Evolutionary conservation across 2,329 filamentous ascomycete species (phyloP).

Genomic region (Talaromyces pinophilus): DNA sequence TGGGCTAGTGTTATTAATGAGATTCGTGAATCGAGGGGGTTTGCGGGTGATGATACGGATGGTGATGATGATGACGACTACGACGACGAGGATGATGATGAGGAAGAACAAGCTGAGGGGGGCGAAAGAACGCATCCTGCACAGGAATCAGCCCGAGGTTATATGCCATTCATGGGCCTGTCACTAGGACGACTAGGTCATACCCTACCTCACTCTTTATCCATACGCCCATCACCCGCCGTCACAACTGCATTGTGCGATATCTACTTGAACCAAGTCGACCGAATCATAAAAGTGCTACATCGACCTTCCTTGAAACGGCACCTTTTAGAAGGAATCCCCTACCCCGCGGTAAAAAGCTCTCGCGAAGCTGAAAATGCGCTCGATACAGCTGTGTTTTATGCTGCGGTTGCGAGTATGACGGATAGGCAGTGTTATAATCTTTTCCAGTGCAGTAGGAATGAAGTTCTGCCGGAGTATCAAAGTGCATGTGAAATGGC

Average conservation of each 20-base stretch:
- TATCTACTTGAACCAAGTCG: slow-evolving; percentile 27
- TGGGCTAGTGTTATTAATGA: slow-evolving; percentile 7
- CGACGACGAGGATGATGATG: neutral
- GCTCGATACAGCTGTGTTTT: slow-evolving; percentile 27
- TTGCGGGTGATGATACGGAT: slow-evolving; percentile 7
- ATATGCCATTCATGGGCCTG: slow-evolving; percentile 12
- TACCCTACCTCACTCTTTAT: slow-evolving; percentile 7
- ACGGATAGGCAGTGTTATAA: slow-evolving; percentile 25
- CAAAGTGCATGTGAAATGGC: slow-evolving; percentile 27
- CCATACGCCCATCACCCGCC: slow-evolving; percentile 9
- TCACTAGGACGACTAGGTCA: slow-evolving; percentile 1
- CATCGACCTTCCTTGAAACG: slow-evolving; percentile 27
- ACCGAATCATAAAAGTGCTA: slow-evolving; percentile 28
- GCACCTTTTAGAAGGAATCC: slow-evolving; percentile 24
- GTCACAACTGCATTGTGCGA: slow-evolving; percentile 23
- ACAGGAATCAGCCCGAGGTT: neutral
- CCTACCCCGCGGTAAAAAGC: slow-evolving; percentile 15
- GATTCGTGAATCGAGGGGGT: slow-evolving; percentile 9
- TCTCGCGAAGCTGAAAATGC: slow-evolving; percentile 22
- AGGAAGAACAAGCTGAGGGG: neutral
- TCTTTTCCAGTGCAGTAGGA: slow-evolving; percentile 23
- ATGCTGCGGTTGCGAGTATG: slow-evolving; percentile 27
- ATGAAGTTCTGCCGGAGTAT: slow-evolving; percentile 19
- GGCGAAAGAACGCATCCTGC: neutral
- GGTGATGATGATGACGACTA: slow-evolving; percentile 3